Conservation (phyloP, 2,329 filamentous ascomycete genomes). For the Chrysoporthe austroafricana region DNA sequence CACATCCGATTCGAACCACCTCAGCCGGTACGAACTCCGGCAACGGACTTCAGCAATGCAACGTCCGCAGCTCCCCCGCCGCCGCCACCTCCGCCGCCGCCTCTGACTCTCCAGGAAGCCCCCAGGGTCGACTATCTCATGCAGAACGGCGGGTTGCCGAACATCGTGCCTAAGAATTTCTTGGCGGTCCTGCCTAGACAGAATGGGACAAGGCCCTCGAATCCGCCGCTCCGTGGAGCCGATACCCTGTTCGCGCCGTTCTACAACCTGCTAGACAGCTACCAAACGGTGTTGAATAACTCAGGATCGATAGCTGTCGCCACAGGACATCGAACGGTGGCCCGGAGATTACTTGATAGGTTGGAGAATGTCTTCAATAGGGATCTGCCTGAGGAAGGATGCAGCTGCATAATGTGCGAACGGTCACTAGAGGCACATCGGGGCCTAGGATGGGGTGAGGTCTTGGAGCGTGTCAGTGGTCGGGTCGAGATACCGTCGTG, state of each 20-base stretch:
- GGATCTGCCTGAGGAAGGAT: conserved; percentile 86
- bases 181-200: conserved; percentile 65
- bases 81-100: conserved; percentile 75
- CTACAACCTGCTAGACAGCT: conserved; percentile 82
- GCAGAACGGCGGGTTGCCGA: conserved; percentile 80
- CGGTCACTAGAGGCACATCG: conserved; percentile 62
- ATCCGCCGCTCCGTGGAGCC: conserved; percentile 68
- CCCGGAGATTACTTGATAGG: conserved; percentile 83
- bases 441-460: conserved; percentile 92
- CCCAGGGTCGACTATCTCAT: conserved; percentile 91
- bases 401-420: conserved; percentile 82
- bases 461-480: conserved; percentile 89
- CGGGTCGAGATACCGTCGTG: conserved; percentile 83
- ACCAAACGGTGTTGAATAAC: conserved; percentile 77
- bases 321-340: conserved; percentile 94
- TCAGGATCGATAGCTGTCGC: conserved; percentile 92
- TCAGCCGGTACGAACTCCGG: conserved; percentile 44
- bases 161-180: conserved; percentile 73
- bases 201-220: conserved; percentile 62
- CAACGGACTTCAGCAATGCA: conserved; percentile 45
- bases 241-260: conserved; percentile 81
- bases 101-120: conserved; percentile 69
- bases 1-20: conserved; percentile 43
- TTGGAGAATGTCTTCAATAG: conserved; percentile 93
- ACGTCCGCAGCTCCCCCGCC: conserved; percentile 52